Conservation (phyloP, 202 grass and related monocot genomes). For the Setaria viridis region DNA sequence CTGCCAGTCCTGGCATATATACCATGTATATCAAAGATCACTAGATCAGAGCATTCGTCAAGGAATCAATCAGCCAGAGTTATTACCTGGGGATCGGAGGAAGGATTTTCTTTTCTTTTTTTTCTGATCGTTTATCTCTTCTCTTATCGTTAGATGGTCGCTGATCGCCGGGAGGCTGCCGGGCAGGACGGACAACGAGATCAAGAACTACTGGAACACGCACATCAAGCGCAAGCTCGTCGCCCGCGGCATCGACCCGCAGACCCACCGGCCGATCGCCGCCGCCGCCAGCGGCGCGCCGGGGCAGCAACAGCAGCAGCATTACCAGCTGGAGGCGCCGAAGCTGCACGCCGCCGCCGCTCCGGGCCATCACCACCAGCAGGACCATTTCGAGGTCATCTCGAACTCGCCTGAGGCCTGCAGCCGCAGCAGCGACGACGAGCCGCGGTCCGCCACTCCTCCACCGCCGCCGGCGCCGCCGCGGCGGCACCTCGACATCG, state of each 20-base stretch:
- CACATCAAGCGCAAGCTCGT: conserved; percentile 97
- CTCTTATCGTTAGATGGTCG: conserved; percentile 66
- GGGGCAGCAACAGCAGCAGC: conserved; percentile 1
- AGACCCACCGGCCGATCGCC: conserved; percentile 72
- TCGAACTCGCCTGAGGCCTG: conserved; percentile 31
- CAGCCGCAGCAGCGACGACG: conserved; percentile 64
- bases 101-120: background rate
- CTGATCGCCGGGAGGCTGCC: conserved; percentile 86
- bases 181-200: conserved; percentile 90
- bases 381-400: conserved; percentile 17
- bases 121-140: background rate
- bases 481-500: conserved; percentile 67
- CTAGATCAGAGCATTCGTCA: background rate
- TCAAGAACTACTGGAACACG: conserved; percentile 99
- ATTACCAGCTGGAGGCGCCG: conserved; percentile 19
- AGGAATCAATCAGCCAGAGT: background rate
- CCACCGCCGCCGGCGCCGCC: background rate
- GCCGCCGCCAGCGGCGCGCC: background rate
- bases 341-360: background rate
- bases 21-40: background rate
- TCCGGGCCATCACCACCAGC: background rate
- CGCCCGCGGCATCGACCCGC: conserved; percentile 78
- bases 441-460: conserved; percentile 40
- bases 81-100: no score
- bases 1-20: background rate